Evolutionary conservation across 1,284 basidiomycete species (phyloP).

Genomic region (Sphaerobolus stellatus): DNA sequence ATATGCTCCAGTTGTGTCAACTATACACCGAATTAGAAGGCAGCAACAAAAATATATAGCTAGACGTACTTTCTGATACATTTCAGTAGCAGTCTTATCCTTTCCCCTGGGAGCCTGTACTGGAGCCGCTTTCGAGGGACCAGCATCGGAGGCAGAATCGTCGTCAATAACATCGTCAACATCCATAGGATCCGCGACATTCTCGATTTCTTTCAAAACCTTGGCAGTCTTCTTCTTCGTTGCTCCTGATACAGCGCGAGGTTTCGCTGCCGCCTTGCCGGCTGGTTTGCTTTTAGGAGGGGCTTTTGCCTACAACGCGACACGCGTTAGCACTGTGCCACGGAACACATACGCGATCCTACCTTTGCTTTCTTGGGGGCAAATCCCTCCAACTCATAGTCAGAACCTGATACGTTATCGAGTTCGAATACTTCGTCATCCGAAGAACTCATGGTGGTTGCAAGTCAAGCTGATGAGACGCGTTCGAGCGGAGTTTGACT

Average conservation of each 20-base stretch:
- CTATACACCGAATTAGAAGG: constrained; percentile 44
- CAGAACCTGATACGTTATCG: constrained; percentile 56
- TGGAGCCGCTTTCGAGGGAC: constrained; percentile 32
- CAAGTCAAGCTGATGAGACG: constrained; percentile 5
- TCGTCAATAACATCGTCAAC: constrained; percentile 37
- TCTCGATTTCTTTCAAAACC: constrained; percentile 60
- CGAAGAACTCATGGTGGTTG: constrained; percentile 43
- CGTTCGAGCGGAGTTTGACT: constrained; percentile 6
- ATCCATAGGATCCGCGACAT: constrained; percentile 44
- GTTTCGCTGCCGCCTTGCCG: constrained; percentile 41
- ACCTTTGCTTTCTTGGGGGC: constrained; percentile 61
- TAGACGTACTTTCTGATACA: constrained; percentile 78
- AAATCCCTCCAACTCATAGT: constrained; percentile 60
- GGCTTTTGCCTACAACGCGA: constrained; percentile 11
- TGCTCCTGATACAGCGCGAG: constrained; percentile 40
- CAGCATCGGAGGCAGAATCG: constrained; percentile 45
- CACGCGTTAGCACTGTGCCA: constrained; percentile 9
- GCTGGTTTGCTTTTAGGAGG: constrained; percentile 18
- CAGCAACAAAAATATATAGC: not conserved
- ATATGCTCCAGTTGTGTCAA: constrained; percentile 97
- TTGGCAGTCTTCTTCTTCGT: constrained; percentile 67
- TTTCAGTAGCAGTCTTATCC: constrained; percentile 90
- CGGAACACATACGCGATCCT: constrained; percentile 15
- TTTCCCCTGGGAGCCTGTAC: constrained; percentile 40
- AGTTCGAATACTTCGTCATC: constrained; percentile 46